phyloP scores from a whole-genome alignment of 257 asterid species.

The Solanum medicagineum region DNA sequence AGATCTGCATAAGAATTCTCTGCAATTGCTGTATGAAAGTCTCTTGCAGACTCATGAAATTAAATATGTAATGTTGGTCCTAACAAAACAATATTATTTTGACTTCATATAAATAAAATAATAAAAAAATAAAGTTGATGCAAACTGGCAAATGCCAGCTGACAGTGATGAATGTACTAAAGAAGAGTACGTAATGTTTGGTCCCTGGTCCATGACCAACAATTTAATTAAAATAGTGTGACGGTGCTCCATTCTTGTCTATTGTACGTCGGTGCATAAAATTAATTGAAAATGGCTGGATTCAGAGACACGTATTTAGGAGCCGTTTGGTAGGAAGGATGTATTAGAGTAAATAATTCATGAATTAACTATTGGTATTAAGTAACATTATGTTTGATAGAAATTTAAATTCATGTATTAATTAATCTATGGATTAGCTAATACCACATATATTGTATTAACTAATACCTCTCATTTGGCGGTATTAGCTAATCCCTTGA shows the following conservation, averaged over 20 bases:
- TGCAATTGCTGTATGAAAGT: neutral
- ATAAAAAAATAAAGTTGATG: neutral
- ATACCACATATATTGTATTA: too few relatives aligned
- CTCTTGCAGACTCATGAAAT: neutral
- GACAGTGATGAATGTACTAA: neutral
- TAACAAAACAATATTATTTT: neutral
- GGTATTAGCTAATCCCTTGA: too few relatives aligned
- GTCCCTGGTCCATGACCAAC: neutral
- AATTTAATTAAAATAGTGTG: neutral
- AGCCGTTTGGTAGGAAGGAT: fast-evolving
- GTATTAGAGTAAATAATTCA: too few relatives aligned
- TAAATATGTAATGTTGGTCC: neutral
- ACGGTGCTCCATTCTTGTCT: neutral
- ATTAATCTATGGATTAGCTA: too few relatives aligned
- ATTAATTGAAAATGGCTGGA: neutral
- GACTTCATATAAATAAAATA: neutral
- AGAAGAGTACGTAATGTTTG: neutral
- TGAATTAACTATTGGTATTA: too few relatives aligned
- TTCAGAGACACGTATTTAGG: too few relatives aligned
- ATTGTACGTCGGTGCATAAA: neutral
- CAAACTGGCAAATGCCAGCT: neutral
- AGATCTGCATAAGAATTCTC: neutral
- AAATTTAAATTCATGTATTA: too few relatives aligned
- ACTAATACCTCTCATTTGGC: too few relatives aligned
- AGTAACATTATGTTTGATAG: too few relatives aligned